These are phyloP conservation scores for Trichoderma oligosporum DNA, from an alignment of 2,329 filamentous ascomycete species.

Conservation along the genomic window DNA sequence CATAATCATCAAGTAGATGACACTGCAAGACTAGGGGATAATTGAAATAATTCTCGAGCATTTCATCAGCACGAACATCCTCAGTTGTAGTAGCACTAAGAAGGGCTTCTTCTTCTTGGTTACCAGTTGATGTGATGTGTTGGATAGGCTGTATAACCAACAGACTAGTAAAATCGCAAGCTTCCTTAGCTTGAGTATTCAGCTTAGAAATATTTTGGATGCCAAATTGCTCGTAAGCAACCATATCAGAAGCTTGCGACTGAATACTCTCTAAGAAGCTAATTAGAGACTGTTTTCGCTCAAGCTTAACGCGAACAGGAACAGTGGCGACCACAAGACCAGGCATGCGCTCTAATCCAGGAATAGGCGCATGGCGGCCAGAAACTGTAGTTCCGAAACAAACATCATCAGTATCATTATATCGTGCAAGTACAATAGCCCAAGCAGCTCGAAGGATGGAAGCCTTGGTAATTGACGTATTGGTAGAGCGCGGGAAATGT, in stretches of 20 bases:
- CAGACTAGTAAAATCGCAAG: slow-evolving; percentile 24
- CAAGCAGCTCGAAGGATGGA: slow-evolving; percentile 29
- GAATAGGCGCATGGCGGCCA: slow-evolving; percentile 23
- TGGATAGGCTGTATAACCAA: slow-evolving; percentile 22
- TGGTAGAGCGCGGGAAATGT: slow-evolving; percentile 4
- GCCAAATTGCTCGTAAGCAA: slow-evolving; percentile 24
- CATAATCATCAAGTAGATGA: slow-evolving; percentile 1
- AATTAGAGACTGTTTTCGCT: background rate
- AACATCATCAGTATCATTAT: slow-evolving; percentile 30
- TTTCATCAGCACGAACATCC: slow-evolving; percentile 1
- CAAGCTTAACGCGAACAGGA: slow-evolving; percentile 14
- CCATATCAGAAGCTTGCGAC: slow-evolving; percentile 20
- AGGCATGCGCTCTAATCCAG: slow-evolving; percentile 22
- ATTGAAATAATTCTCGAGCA: slow-evolving; percentile 18
- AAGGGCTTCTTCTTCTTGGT: background rate
- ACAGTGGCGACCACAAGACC: slow-evolving; percentile 22
- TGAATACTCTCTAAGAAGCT: slow-evolving; percentile 20
- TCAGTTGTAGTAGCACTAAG: background rate
- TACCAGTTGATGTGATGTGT: slow-evolving; percentile 10
- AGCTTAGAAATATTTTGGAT: slow-evolving; percentile 25
- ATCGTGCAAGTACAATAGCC: slow-evolving; percentile 35
- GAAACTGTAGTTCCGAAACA: slow-evolving; percentile 23
- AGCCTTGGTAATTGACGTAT: slow-evolving; percentile 22
- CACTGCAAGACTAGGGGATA: slow-evolving; percentile 15
- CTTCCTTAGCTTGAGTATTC: slow-evolving; percentile 17